phyloP scores from a whole-genome alignment of 352 stramenopile genomes.

The Phytophthora idaei region DNA sequence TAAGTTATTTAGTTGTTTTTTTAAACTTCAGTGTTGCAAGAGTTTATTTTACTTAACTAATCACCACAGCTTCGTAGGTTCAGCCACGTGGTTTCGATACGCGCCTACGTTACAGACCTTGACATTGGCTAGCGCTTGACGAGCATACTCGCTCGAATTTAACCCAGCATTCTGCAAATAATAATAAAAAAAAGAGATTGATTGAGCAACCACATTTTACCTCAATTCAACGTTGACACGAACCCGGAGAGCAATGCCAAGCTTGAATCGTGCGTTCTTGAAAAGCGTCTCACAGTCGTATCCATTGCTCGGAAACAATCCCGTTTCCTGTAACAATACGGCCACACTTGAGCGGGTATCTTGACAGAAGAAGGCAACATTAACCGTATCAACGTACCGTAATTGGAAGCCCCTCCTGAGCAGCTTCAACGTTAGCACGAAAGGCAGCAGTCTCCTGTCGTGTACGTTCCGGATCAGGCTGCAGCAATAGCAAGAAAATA shows the following conservation, averaged over 20 bases:
- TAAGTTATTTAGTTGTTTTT: conserved; percentile 3
- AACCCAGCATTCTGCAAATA: conserved; percentile 59
- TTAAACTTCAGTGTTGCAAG: neutral
- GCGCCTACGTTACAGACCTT: conserved; percentile 73
- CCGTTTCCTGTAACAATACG: conserved; percentile 57
- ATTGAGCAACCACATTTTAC: neutral
- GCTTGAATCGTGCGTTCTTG: conserved; percentile 83
- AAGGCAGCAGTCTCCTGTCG: conserved; percentile 77
- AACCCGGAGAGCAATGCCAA: conserved; percentile 73
- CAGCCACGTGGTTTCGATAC: conserved; percentile 66
- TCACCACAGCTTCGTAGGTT: conserved; percentile 73
- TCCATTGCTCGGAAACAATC: conserved; percentile 71
- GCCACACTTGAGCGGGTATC: neutral
- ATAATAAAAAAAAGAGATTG: neutral
- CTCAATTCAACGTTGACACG: neutral
- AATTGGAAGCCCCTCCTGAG: conserved; percentile 58
- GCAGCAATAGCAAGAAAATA: neutral
- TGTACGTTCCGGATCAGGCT: conserved; percentile 69
- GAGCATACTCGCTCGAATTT: conserved; percentile 67
- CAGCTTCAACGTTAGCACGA: conserved; percentile 65
- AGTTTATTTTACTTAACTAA: neutral
- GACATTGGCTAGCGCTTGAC: conserved; percentile 66
- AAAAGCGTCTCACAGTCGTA: conserved; percentile 83
- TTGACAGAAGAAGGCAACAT: neutral
- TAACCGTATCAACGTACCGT: conserved; percentile 33